Evolutionary conservation across 2,329 filamentous ascomycete genomes (phyloP).

Genomic region (Aspergillus sergii): DNA sequence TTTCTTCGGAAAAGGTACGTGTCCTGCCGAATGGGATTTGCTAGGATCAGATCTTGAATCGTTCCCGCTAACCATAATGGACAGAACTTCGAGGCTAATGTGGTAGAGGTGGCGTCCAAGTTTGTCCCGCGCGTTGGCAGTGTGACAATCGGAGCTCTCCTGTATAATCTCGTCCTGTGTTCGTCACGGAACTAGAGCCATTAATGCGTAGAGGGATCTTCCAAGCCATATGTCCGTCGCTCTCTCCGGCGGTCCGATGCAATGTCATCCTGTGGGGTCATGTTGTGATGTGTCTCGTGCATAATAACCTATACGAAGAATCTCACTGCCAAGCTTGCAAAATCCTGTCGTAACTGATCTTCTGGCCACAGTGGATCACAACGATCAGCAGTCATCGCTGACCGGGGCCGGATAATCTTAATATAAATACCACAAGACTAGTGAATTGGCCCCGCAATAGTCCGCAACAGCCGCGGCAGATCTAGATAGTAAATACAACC

Average conservation of each 20-base stretch:
- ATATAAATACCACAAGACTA: not conserved
- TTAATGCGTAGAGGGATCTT: not conserved
- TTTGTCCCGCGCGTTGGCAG: constrained; percentile 1
- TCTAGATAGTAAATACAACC: not conserved
- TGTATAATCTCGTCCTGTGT: not conserved
- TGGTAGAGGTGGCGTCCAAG: not conserved
- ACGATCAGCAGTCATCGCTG: not conserved
- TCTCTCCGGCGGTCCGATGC: not conserved
- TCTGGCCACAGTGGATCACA: not conserved
- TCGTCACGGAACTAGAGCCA: not conserved
- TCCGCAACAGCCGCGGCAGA: not conserved
- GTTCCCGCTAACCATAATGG: not conserved
- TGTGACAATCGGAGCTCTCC: not conserved
- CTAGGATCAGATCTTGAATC: too few species aligned
- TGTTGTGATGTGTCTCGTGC: not conserved
- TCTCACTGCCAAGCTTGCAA: not conserved
- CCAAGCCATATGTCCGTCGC: not conserved
- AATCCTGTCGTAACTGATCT: not conserved
- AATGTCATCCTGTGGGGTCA: not conserved
- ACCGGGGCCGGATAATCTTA: not conserved
- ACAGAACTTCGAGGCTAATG: not conserved
- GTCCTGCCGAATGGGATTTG: not conserved
- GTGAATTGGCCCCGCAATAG: not conserved
- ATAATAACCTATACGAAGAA: not conserved
- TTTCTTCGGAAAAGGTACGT: not conserved